These are phyloP conservation scores for California macrophylla DNA, from an alignment of 441 rosid genomes.

Conservation along the genomic window DNA sequence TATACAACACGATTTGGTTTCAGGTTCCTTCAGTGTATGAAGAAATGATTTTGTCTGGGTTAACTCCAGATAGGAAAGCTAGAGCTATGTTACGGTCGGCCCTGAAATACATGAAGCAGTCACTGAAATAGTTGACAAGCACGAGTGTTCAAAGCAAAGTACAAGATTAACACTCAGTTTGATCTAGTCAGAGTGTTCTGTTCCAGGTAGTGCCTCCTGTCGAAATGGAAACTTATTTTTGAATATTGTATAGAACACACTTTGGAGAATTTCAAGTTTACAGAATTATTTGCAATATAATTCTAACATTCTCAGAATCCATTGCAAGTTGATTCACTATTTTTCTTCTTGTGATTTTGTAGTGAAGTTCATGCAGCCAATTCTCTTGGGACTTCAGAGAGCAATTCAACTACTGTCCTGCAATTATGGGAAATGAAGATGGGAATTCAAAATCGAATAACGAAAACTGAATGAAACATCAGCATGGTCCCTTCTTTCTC, in stretches of 20 bases:
- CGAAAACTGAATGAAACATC: not conserved
- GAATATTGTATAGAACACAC: not conserved
- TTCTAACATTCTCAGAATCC: no score
- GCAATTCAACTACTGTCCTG: not conserved
- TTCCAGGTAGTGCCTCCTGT: slow-evolving; percentile 22
- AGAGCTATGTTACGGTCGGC: slow-evolving; percentile 95
- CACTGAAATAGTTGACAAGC: slow-evolving; percentile 30
- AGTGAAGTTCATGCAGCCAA: not conserved
- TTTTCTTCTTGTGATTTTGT: not conserved
- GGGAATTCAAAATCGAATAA: no score
- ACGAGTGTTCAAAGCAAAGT: slow-evolving; percentile 10
- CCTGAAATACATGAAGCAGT: slow-evolving; percentile 76
- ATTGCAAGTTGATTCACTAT: not conserved
- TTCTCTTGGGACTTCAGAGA: not conserved
- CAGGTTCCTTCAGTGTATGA: slow-evolving; percentile 88
- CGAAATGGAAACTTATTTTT: not conserved
- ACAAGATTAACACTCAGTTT: not conserved
- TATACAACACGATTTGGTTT: slow-evolving; percentile 17
- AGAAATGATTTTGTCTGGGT: slow-evolving; percentile 82
- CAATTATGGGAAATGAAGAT: no score
- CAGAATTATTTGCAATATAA: no score
- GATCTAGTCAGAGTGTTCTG: slow-evolving; percentile 4
- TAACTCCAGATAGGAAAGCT: slow-evolving; percentile 86
- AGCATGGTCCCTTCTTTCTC: not conserved
- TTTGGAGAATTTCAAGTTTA: no score